Conservation (phyloP, 169 alveolate species). For the Eimeria falciformis region DNA sequence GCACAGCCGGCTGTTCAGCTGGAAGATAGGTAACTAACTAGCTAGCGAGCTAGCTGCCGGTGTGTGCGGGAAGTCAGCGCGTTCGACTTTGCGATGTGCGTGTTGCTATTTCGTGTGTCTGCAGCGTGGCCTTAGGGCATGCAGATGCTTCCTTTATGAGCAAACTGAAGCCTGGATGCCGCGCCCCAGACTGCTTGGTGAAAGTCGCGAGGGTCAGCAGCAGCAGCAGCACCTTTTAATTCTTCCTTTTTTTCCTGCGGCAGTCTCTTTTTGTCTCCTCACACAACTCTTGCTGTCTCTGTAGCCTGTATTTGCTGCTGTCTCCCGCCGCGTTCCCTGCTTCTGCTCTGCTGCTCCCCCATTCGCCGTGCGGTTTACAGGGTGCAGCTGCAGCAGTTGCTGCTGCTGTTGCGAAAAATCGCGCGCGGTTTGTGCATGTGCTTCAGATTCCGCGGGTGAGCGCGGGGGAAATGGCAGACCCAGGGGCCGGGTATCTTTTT, state of each 20-base stretch:
- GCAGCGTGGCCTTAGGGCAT: constrained; percentile 22
- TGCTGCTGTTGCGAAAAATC: background rate
- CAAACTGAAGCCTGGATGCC: constrained; percentile 39
- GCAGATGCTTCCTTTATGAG: constrained; percentile 21
- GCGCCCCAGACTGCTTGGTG: constrained; percentile 72
- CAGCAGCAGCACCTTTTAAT: background rate
- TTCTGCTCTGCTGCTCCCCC: background rate
- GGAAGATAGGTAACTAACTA: background rate
- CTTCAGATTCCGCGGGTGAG: background rate
- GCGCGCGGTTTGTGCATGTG: background rate
- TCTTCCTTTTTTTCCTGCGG: background rate
- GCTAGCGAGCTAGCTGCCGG: background rate
- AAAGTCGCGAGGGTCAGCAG: constrained; percentile 60
- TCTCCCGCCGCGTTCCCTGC: background rate
- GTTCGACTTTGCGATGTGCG: background rate
- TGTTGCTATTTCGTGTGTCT: background rate
- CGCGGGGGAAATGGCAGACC: constrained; percentile 1
- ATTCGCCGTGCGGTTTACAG: background rate
- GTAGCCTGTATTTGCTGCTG: background rate
- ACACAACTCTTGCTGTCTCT: background rate
- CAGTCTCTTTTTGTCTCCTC: background rate
- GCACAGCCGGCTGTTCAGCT: background rate
- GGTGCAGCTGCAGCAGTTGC: background rate
- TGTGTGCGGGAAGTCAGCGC: background rate
- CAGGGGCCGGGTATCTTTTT: constrained; percentile 43